Conservation (phyloP, 2,329 filamentous ascomycete genomes). For the Aureobasidium sp. region DNA sequence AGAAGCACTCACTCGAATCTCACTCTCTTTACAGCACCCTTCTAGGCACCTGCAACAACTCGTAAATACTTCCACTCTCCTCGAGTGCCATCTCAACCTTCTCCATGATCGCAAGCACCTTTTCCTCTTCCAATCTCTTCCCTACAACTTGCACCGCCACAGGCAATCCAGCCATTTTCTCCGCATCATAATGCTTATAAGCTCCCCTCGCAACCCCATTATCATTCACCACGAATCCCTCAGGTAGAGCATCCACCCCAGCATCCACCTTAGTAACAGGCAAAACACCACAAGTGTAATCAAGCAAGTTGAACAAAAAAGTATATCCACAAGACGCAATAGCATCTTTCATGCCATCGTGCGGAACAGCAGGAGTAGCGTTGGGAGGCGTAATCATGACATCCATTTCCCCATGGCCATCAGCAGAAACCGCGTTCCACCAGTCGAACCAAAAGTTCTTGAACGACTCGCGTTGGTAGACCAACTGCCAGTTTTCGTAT, state of each 20-base stretch:
- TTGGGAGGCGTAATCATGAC: conserved; percentile 79
- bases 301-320: conserved; percentile 84
- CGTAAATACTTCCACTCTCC: conserved; percentile 40
- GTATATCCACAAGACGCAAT: conserved; percentile 86
- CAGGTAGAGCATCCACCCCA: conserved; percentile 55
- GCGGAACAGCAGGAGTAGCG: conserved; percentile 79
- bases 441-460: conserved; percentile 72
- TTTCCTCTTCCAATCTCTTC: conserved; percentile 73
- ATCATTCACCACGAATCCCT: conserved; percentile 51
- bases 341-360: conserved; percentile 76
- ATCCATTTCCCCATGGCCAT: conserved; percentile 45
- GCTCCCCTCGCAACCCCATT: conserved; percentile 76
- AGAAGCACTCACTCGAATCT: no score
- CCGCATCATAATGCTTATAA: conserved; percentile 76
- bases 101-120: conserved; percentile 74
- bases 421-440: conserved; percentile 53
- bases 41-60: conserved; percentile 37
- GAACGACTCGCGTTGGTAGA: conserved; percentile 67
- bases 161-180: conserved; percentile 76
- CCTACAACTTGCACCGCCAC: conserved; percentile 81
- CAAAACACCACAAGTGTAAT: conserved; percentile 75
- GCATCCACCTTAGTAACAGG: conserved; percentile 79
- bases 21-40: no score
- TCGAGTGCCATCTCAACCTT: conserved; percentile 66
- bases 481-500: conserved; percentile 74